Evolutionary conservation across 1,284 basidiomycete genomes (phyloP).

Genomic region (Albatrellus sp.): DNA sequence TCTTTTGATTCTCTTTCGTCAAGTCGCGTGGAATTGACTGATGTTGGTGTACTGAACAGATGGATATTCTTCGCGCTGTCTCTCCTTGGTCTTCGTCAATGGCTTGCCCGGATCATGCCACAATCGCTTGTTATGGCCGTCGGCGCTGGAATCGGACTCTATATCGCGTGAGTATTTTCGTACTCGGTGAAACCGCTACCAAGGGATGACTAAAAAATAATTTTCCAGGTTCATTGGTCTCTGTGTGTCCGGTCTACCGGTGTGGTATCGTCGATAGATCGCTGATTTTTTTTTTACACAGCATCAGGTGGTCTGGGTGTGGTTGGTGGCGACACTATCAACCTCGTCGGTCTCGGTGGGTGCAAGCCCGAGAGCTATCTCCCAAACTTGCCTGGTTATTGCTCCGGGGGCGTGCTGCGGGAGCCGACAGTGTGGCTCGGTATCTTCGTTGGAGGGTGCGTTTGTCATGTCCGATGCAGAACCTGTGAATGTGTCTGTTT

Average conservation of each 20-base stretch:
- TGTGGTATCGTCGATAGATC: not conserved
- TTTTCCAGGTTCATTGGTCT: conserved; percentile 45
- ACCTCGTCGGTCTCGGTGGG: conserved; percentile 74
- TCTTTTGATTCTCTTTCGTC: not conserved
- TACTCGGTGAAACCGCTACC: not conserved
- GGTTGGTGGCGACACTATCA: conserved; percentile 63
- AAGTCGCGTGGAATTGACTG: too few species aligned
- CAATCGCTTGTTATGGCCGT: conserved; percentile 78
- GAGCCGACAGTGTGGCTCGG: conserved; percentile 83
- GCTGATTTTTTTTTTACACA: conserved; percentile 13
- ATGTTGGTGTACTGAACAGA: conserved; percentile 19
- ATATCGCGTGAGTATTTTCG: conserved; percentile 42
- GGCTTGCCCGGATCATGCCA: conserved; percentile 82
- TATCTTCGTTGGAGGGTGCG: conserved; percentile 74
- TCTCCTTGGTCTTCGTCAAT: conserved; percentile 78
- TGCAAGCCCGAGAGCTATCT: conserved; percentile 38
- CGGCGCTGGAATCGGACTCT: conserved; percentile 80
- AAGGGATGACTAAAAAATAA: not conserved
- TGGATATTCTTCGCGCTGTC: conserved; percentile 82
- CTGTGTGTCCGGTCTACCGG: conserved; percentile 29
- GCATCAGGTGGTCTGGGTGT: conserved; percentile 62
- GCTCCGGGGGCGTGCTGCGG: conserved; percentile 55
- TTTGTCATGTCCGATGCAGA: conserved; percentile 1
- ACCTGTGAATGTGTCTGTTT: not conserved
- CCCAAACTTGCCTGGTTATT: conserved; percentile 42